Evolutionary conservation across 2,329 filamentous ascomycete genomes (phyloP), one percentile per base, ranked within the genome.

Genomic region (Calonectria honghensis): DNA sequence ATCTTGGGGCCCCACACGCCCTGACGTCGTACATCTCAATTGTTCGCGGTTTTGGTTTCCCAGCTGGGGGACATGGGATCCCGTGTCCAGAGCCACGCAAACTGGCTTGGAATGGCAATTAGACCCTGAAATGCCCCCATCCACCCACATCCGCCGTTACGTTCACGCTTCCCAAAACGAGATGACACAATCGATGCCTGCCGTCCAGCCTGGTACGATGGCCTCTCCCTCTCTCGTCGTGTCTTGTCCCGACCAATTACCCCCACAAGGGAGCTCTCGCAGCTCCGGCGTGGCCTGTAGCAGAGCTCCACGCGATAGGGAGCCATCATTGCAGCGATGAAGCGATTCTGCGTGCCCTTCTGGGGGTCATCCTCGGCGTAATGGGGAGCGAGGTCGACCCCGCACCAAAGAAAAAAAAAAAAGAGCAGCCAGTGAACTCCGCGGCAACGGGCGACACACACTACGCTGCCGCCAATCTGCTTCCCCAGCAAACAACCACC

Each of bases 341-440:
- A n/a, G 50, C 50, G 59, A 61, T 35, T 18, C 14, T 27, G 18
- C 14, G n/a, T 63, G 31, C 39, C 31, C 32, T 13, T 68, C 35
- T 14, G 24, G 65, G 67, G 61, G 51, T 48, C 32, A 39, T 68
- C 52, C 76, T 80, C 79, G 79, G 79, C 73, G 68, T 81, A 81
- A 81, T 76, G 76, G 74, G 45, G 59, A 81, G 79, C 79, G 79
- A 81, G 69, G 75, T 31, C 50, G 52, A 79, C 78, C 78, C 79
- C 79, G 78, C 79, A 81, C 77, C 48, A 41, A 39, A 70, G 54
- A 61, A 14, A 24, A 64, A 50, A 51, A 72, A 39, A 39, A 39
- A 32, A 71, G 54, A 14, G 16, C 24, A 39, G 35, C 57, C 57
- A 61, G 20, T 24, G 57, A 61, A 61, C 70, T 57, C 54, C 57